Base-by-base conservation (phyloP, 768 basidiomycete species). In the Punctularia strigosozonata region DNA sequence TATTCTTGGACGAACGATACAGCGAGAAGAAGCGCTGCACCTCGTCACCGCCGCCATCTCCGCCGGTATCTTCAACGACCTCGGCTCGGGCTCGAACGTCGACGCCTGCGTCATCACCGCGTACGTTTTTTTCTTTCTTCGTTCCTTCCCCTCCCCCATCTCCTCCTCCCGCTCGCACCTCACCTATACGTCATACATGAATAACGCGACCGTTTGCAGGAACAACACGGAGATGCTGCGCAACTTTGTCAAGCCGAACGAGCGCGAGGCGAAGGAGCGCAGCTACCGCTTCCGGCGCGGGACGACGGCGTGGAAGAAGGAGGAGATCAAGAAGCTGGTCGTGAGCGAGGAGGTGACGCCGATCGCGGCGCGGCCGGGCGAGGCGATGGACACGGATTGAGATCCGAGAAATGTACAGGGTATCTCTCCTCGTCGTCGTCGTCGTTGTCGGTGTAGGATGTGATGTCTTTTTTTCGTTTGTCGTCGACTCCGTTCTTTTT, bases 41-140 rank as follows among this genome's bases (percentile, higher is more conserved):
- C 69, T 98, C 15, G 91, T 97, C 25, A 76, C 81, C 41, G 69
- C 76, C 26, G 92, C 95, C 33, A 79, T 99, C 51, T 78, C 83
- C 18, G 86, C 89, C 2, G 95, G 95, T 72, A 92, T 99, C 56
- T 98, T 95, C 75, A 98, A 99, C 65, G 95, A 99, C 66, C 76
- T 98, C 24, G 95, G 95, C 3, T 97, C 94, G 1, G 95, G 95
- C 31, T 91, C 88, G n/a, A 98, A 99, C 56, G 76, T 98, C 51
- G 95, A 99, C 58, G 94, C 91, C 1, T 94, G 92, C 58, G 74
- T 98, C 48, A 92, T 99, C 62, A 91, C 88, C 4, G 79, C 81
- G 32, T n/a, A n/a, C n/a, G n/a, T n/a, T n/a, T n/a, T n/a, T n/a
- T n/a, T n/a, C n/a, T n/a, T n/a, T n/a, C n/a, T n/a, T n/a, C n/a